Evolutionary conservation across 371 early-diverging fungal species (phyloP), one percentile per base, ranked within the genome.

Genomic region (Rhizopus arrhizus): DNA sequence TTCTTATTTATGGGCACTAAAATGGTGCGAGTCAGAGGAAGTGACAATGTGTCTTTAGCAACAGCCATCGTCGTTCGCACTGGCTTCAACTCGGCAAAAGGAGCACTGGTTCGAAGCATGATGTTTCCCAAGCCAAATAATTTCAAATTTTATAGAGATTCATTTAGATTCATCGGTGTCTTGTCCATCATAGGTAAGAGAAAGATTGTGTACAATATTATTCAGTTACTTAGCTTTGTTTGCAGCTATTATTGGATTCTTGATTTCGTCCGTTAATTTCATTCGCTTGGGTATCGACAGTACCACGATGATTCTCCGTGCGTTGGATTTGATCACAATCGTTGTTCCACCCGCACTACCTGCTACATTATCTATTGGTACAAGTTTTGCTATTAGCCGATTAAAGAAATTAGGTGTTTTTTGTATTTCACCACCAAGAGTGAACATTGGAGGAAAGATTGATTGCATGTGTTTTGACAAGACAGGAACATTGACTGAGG

Each of bases 401-500:
- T 78, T 99, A 40, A 89, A 89, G 54, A 84, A 85, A 50, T 62
- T 78, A n/a, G 85, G 88, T 28, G 97, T 99, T 53, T 95, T 88
- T 74, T 99, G 99, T 72, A 98, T 93, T 55, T 89, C 92, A 45
- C 95, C 97, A 2, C 89, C 95, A 6, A 82, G 96, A 13, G 96
- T 99, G 47, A 98, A 97, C 69, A 88, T 97, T 58, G 90, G 97
- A 40, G 99, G 99, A 41, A 95, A 95, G 64, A 78, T 99, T 48
- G 92, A 98, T 65, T 88, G 95, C 38, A 94, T 96, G 84, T 92
- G 96, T 63, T 99, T 99, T 84, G 99, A 99, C 81, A 99, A 99
- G 75, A 99, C 99, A 5, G 99, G 99, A 2, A 99, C 99, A 5
- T 73, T 99, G 49, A 99, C 99, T 2, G 95, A 98, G 69, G 98